Evolutionary conservation across 495 filamentous ascomycete species (phyloP), one percentile per base, ranked within the genome.

Genomic region (Penicillium roqueforti): DNA sequence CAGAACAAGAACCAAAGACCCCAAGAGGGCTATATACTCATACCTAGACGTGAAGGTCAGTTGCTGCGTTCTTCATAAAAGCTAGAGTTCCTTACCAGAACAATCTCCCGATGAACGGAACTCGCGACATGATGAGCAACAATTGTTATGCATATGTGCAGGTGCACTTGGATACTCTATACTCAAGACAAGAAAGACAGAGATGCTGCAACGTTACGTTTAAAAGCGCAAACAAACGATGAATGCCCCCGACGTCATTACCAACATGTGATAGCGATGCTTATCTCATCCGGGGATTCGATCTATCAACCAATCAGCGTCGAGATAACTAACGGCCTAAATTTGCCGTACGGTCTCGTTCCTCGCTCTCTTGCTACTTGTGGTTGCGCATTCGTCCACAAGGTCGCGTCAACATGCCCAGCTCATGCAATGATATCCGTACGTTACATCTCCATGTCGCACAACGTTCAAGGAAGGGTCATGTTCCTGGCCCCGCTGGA

Each of bases 371-470:
- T 19, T 10, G n/a, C 42, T 22, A 26, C 31, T 55, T 55, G 53
- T 53, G 36, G 53, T 48, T 46, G 50, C 49, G 32, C 31, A 50
- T 47, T 46, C 29, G 46, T 34, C 25, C 22, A 42, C 38, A 34
- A 54, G 47, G 29, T 37, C 26, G 29, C 19, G 13, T 43, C 72
- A 84, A 62, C 47, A 98, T 98, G 93, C 93, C 93, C 23, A 88
- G 86, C 68, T 96, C 92, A 53, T 98, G 93, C 79, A 88, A 89
- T 80, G 92, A 97, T 67, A 91, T 98, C 66, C 83, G 93, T 97
- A 81, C 63, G 86, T 75, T 25, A 13, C 42, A 55, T 34, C 8
- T 1, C 38, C 31, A 11, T 36, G 55, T 43, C 25, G 40, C 46
- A 10, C 49, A 23, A 20, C 11, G 14, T 16, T 19, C 1, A 14